Percentiles rank a stretch among this genome's conserved stretches.
Conservation (phyloP, 208 protist genomes). For the Novymonas esmeraldas region DNA sequence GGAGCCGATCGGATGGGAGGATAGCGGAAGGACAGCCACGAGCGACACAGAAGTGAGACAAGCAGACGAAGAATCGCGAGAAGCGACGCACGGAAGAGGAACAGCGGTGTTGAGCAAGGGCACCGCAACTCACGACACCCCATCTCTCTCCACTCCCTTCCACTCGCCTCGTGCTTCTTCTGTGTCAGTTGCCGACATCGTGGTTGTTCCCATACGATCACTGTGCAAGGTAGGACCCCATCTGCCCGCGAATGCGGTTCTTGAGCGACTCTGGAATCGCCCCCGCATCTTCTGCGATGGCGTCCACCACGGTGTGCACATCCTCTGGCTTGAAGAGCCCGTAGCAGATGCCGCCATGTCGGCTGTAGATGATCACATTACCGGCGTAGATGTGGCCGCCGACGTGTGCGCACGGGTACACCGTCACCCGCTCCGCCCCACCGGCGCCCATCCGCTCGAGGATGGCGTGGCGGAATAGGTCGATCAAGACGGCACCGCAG, state of each 20-base stretch:
- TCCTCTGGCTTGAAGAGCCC: slow-evolving; percentile 85
- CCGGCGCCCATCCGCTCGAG: slow-evolving; percentile 37
- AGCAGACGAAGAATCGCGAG: slow-evolving; percentile 3
- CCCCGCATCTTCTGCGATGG: slow-evolving; percentile 48
- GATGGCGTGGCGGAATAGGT: slow-evolving; percentile 75
- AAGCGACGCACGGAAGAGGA: neutral
- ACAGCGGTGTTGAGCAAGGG: no score
- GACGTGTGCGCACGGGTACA: slow-evolving; percentile 83
- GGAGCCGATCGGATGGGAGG: no score
- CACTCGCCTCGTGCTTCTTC: no score
- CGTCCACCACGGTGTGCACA: slow-evolving; percentile 61
- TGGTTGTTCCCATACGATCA: no score
- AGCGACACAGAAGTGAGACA: no score
- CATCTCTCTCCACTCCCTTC: no score
- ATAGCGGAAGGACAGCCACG: no score
- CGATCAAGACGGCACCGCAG: slow-evolving; percentile 86
- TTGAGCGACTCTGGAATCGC: slow-evolving; percentile 58
- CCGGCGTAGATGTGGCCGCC: slow-evolving; percentile 92
- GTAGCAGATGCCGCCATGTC: slow-evolving; percentile 82
- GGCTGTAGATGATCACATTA: slow-evolving; percentile 90
- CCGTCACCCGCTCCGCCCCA: slow-evolving; percentile 43
- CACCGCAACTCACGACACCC: no score
- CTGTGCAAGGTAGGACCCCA: slow-evolving; percentile 15
- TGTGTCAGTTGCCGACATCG: no score
- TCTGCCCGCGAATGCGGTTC: slow-evolving; percentile 62